These are phyloP conservation scores for Epipyxis sp. DNA, from an alignment of 108 stramenopile genomes.

Conservation along the genomic window DNA sequence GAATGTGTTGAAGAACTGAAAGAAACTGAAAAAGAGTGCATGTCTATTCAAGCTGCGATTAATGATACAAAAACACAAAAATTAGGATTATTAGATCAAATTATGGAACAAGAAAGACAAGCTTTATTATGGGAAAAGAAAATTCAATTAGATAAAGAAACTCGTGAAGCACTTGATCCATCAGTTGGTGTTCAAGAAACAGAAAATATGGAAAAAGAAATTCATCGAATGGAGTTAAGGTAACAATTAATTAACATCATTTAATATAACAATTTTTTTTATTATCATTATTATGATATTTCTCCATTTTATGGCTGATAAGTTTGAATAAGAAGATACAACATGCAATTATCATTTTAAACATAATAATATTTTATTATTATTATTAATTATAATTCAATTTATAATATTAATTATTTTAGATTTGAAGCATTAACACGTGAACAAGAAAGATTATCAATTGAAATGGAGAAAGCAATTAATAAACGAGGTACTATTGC, in stretches of 20 bases:
- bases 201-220: constrained; percentile 72
- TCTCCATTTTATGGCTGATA: too few species aligned
- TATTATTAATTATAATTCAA: too few species aligned
- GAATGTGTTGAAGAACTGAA: constrained; percentile 67
- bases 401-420: too few species aligned
- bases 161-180: constrained; percentile 69
- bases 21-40: constrained; percentile 59
- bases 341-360: too few species aligned
- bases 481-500: constrained; percentile 71
- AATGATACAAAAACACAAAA: constrained; percentile 50
- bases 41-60: constrained; percentile 54
- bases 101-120: constrained; percentile 63
- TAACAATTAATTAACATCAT: too few species aligned
- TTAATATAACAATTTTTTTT: too few species aligned
- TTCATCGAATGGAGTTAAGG: constrained; percentile 74
- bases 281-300: too few species aligned
- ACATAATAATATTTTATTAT: too few species aligned
- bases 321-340: too few species aligned
- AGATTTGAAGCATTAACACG: constrained; percentile 61
- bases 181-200: constrained; percentile 63
- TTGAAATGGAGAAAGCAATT: constrained; percentile 72
- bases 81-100: constrained; percentile 57
- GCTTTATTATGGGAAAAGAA: constrained; percentile 72
- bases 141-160: constrained; percentile 76
- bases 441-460: constrained; percentile 65